Conservation (phyloP, 2,329 filamentous ascomycete species). For the Tympanopsis confertula region DNA sequence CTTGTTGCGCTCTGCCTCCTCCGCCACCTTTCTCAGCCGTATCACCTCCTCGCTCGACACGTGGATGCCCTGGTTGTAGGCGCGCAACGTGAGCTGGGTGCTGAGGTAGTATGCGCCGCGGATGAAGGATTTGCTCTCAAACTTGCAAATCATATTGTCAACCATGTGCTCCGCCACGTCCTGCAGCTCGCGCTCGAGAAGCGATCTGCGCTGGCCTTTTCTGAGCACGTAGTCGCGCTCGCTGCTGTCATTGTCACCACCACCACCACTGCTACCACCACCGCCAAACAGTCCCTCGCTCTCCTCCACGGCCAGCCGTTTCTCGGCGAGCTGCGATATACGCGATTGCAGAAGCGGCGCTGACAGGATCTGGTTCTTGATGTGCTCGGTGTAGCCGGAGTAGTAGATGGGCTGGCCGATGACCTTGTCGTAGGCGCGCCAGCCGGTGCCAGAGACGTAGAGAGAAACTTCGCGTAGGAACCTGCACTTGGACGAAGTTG, state of each 20-base stretch:
- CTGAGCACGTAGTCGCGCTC: slow-evolving; percentile 41
- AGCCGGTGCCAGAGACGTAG: slow-evolving; percentile 85
- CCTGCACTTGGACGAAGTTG: slow-evolving; percentile 28
- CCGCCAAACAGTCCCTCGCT: slow-evolving; percentile 51
- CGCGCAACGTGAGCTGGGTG: slow-evolving; percentile 79
- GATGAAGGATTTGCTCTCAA: slow-evolving; percentile 90
- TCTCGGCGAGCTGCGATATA: slow-evolving; percentile 66
- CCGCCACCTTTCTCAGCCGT: slow-evolving; percentile 68
- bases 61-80: slow-evolving; percentile 95
- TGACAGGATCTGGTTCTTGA: slow-evolving; percentile 67
- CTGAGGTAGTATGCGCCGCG: slow-evolving; percentile 79
- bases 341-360: slow-evolving; percentile 65
- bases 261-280: too few relatives aligned
- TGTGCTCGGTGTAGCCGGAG: slow-evolving; percentile 78
- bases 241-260: too few relatives aligned
- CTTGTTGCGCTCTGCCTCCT: slow-evolving; percentile 72
- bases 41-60: slow-evolving; percentile 90
- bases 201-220: slow-evolving; percentile 40
- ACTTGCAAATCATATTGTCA: slow-evolving; percentile 97
- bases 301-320: slow-evolving; percentile 65
- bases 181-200: slow-evolving; percentile 62
- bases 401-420: slow-evolving; percentile 93
- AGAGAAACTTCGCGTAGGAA: slow-evolving; percentile 90
- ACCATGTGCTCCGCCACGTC: slow-evolving; percentile 79
- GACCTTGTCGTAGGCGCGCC: slow-evolving; percentile 84